Evolutionary conservation across 495 filamentous ascomycete species (phyloP), one percentile per base, ranked within the genome.

Genomic region (Aspergillus ostianus): DNA sequence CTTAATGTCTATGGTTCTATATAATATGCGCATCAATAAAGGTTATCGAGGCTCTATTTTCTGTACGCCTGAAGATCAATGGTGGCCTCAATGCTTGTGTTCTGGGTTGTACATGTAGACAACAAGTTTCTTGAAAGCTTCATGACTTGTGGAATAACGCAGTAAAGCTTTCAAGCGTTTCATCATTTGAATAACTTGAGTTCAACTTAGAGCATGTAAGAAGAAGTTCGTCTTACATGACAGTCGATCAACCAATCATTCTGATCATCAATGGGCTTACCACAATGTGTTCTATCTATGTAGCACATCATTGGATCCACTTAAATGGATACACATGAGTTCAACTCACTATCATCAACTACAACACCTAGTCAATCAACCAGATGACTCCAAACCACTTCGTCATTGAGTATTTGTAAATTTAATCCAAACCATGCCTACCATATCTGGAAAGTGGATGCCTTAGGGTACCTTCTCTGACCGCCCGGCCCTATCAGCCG

Each of bases 401-500:
- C n/a, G n/a, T n/a, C n/a, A n/a, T n/a, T n/a, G n/a, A n/a, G n/a
- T n/a, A n/a, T n/a, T n/a, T n/a, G n/a, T n/a, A n/a, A n/a, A n/a
- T n/a, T n/a, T n/a, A n/a, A n/a, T 7, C 30, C 6, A 12, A 32
- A 12, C 3, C 30, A 1, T 32, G 5, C 10, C 50, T 36, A 52
- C 50, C 36, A 41, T 52, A 29, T 29, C 26, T 6, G 51, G 29
- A 32, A 23, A 12, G 17, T 36, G 3, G 27, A 9, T 36, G 51
- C 51, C 51, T 53, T 0, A 53, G 61, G 6, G 59, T 60, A 63
- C 58, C 23, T 26, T 57, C 56, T 27, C 52, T 15, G 52, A 61
- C 46, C 48, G 51, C 23, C 51, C 56, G 41, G 46, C 36, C 36
- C 58, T 65, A 59, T 61, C 65, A 48, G 60, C 50, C 1, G 21